Conservation (phyloP, 2,329 filamentous ascomycete genomes). For the Pseudohalonectria lignicola region DNA sequence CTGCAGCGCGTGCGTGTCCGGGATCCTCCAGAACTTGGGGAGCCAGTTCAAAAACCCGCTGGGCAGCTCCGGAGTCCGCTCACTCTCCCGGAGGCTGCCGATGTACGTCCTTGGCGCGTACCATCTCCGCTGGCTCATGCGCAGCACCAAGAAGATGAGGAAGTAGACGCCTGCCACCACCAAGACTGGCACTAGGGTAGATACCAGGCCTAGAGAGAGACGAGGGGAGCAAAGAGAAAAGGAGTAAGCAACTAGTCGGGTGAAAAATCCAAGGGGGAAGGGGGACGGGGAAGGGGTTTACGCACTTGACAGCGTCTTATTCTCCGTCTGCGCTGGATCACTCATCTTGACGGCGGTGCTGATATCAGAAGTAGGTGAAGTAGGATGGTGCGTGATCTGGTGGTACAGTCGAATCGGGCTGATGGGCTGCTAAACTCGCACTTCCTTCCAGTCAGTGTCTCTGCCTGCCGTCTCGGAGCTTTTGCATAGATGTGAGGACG, state of each 20-base stretch:
- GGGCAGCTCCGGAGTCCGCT: constrained; percentile 48
- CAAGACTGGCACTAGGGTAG: constrained; percentile 28
- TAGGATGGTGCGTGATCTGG: no score
- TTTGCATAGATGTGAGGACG: no score
- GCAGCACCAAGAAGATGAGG: constrained; percentile 30
- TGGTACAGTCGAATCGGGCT: no score
- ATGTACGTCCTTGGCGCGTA: constrained; percentile 40
- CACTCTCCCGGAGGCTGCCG: constrained; percentile 32
- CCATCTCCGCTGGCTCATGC: constrained; percentile 31
- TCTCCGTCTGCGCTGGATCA: no score
- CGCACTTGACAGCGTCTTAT: no score
- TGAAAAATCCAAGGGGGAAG: no score
- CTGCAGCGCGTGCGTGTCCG: constrained; percentile 72
- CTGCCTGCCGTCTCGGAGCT: no score
- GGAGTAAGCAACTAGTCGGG: not conserved
- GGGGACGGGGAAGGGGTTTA: no score
- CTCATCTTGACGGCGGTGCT: no score
- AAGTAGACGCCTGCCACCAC: constrained; percentile 27
- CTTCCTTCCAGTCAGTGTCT: no score
- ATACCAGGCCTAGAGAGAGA: constrained; percentile 21
- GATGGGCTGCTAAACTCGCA: no score
- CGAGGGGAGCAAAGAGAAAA: not conserved
- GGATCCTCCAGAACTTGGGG: constrained; percentile 51
- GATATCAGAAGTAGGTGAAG: no score
- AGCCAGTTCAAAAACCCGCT: constrained; percentile 59